Base-by-base conservation (phyloP, 345 rosid species). In the Draba incana region DNA sequence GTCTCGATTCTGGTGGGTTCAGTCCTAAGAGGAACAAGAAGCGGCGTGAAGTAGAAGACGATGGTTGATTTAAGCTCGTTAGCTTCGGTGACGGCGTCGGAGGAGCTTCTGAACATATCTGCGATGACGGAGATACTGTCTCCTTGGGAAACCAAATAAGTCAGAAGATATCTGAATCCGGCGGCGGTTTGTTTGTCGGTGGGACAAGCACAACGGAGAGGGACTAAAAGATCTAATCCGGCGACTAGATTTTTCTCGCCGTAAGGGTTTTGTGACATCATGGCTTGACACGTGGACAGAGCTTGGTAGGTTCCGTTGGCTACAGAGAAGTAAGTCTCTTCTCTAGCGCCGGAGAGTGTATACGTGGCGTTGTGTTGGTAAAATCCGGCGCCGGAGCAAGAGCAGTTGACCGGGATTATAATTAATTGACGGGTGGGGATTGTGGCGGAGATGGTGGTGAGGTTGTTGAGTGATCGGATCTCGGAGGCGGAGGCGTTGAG, bases 231-330 rank as follows among this genome's bases (percentile, higher is more conserved):
- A 10, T 35, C 13, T 63, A 62, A 2, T 4, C 79, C 78, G 20
- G 50, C 57, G 3, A 10, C 0, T 24, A 90, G 78, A 20, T 65
- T 37, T 23, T 1, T 69, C 49, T 16, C 63, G 5, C 14, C 69
- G 66, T 71, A 78, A 10, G 78, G 65, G 39, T 93, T 93, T 47
- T 90, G 89, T 0, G 83, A 83, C 79, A 81, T 78, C 82, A 90
- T 53, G 49, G 97, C 85, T 80, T 86, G 98, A 81, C 98, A 92
- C 31, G 96, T 92, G 76, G 88, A 80, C 56, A 92, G 81, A 48
- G 96, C 96, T 65, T 92, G 98, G 78, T 87, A 93, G 6, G 94
- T 90, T 59, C 84, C 10, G 77, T 93, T 90, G 52, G 98, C 87
- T 5, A 93, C 76, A 15, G 23, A 14, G 61, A 83, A 79, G 53